Evolutionary conservation across 345 rosid genomes (phyloP), one percentile per base, ranked within the genome.

Genomic region (Microcos paniculata): DNA sequence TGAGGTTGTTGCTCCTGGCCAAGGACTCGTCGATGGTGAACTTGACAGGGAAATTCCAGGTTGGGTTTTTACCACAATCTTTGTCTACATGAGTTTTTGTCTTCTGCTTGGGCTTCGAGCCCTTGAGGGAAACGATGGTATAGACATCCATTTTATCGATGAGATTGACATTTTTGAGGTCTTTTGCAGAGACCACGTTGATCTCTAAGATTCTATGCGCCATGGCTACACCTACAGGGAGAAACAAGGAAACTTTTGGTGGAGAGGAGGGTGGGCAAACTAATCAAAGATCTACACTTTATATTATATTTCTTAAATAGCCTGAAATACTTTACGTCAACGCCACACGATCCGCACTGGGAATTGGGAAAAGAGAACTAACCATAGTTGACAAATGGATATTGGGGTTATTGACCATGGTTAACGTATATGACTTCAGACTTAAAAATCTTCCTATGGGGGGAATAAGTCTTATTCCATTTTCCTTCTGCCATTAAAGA

Each of bases 61-160:
- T 82, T 5, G 91, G 95, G 73, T 87, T 85, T 65, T 80, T 78
- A 26, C 87, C 94, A 12, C 95, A 86, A 38, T 80, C 78, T 1
- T 77, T 81, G 72, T 91, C 83, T 0, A 89, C 84, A 0, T 79
- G 72, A 30, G 95, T 85, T 70, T 85, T 90, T 28, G 43, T 16
- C 79, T 81, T 87, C 76, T 85, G 88, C 55, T 79, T 73, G 53
- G 79, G 73, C 58, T 11, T 61, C 28, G 24, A 57, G 46, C 97
- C 95, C 72, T 76, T 19, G 83, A 94, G 76, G 14, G 80, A 87
- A 81, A 83, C 88, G 79, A 88, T 82, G 21, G 83, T 92, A 87
- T 91, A 94, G 2, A 88, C 95, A 65, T 91, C 97, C 98, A 92
- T 94, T 74, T 89, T 94, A 62, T 90, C 73, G 78, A 94, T 61